phyloP scores from a whole-genome alignment of 2,329 filamentous ascomycete genomes.

The Tolypocladium album region DNA sequence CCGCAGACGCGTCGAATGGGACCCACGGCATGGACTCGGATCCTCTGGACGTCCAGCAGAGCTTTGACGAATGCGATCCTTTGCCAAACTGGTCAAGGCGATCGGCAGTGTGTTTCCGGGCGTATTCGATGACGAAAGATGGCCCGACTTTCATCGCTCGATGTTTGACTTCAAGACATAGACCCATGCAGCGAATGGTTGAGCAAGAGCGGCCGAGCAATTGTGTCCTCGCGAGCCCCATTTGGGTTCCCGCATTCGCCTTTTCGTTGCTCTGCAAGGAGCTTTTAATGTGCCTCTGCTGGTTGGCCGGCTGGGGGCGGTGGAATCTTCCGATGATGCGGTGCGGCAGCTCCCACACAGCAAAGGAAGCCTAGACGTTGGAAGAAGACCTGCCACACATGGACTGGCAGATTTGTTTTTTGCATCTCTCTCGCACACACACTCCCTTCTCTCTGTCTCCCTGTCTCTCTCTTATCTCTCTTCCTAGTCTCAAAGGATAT shows the following conservation, averaged over 20 bases:
- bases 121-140: background rate
- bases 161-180: background rate
- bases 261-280: background rate
- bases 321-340: background rate
- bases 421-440: conserved; percentile 11
- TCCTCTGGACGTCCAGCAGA: background rate
- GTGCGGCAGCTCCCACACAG: background rate
- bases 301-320: background rate
- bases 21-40: background rate
- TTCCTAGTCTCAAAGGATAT: conserved; percentile 9
- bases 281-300: conserved; percentile 1
- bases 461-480: conserved; percentile 12
- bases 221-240: background rate
- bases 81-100: background rate
- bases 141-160: background rate
- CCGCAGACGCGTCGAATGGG: background rate
- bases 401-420: conserved; percentile 18
- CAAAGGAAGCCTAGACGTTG: background rate
- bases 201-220: background rate
- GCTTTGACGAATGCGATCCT: background rate
- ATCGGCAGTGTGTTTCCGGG: background rate
- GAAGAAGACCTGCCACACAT: conserved; percentile 4
- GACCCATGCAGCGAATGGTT: conserved; percentile 1
- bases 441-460: conserved; percentile 6
- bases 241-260: background rate